Conservation (phyloP, 2,329 filamentous ascomycete genomes). For the Tolypocladium amazonense region DNA sequence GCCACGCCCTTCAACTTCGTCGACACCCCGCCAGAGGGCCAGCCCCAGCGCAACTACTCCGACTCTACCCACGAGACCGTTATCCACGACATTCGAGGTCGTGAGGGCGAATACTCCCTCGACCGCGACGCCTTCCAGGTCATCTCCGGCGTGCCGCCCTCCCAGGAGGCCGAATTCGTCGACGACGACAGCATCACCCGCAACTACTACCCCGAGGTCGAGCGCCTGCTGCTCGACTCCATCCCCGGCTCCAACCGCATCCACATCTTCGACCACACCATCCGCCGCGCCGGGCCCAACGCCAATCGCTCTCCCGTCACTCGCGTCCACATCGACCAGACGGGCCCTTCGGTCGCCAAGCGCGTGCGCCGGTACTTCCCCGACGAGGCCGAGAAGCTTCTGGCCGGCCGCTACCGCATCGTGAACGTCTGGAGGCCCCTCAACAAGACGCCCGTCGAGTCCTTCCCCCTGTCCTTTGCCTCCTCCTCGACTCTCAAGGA, state of each 20-base stretch:
- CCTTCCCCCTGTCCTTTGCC: conserved; percentile 58
- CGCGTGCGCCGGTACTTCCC: conserved; percentile 60
- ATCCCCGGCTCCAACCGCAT: conserved; percentile 58
- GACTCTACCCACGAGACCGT: conserved; percentile 36
- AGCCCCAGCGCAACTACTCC: conserved; percentile 55
- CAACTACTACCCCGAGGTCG: conserved; percentile 79
- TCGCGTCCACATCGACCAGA: conserved; percentile 77
- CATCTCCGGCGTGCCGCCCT: conserved; percentile 45
- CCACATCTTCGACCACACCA: conserved; percentile 79
- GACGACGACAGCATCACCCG: conserved; percentile 58
- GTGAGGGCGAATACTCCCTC: conserved; percentile 54
- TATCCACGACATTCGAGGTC: conserved; percentile 65
- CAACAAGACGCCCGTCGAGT: conserved; percentile 47
- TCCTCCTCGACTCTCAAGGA: conserved; percentile 51
- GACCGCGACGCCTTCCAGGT: conserved; percentile 68
- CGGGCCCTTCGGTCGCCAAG: conserved; percentile 49
- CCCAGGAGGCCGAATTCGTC: conserved; percentile 41
- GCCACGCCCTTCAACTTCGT: conserved; percentile 54
- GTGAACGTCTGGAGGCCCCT: conserved; percentile 78
- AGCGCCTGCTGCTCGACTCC: conserved; percentile 55
- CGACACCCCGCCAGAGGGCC: conserved; percentile 48
- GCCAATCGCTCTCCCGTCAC: conserved; percentile 59
- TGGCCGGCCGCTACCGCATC: conserved; percentile 68
- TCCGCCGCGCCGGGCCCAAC: conserved; percentile 53
- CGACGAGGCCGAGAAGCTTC: conserved; percentile 54